Evolutionary conservation across 768 basidiomycete species (phyloP).

Genomic region (Terana coerulea): DNA sequence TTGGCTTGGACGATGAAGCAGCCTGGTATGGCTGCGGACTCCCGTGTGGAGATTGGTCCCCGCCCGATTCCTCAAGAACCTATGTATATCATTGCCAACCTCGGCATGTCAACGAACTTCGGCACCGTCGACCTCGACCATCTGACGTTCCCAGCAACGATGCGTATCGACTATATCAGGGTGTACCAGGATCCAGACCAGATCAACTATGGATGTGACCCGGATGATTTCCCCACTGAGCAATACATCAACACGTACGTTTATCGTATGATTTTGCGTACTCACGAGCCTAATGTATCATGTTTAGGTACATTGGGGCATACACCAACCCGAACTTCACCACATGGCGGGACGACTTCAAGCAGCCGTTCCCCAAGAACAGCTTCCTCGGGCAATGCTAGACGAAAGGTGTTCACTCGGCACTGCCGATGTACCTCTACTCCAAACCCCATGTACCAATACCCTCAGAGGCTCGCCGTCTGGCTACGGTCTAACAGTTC

Average conservation of each 20-base stretch:
- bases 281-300: background rate
- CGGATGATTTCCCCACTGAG: conserved; percentile 65
- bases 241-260: conserved; percentile 71
- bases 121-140: conserved; percentile 51
- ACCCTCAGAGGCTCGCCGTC: background rate
- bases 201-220: conserved; percentile 65
- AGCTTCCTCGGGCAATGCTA: conserved; percentile 40
- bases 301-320: conserved; percentile 53
- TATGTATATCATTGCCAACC: conserved; percentile 60
- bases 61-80: conserved; percentile 81
- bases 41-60: conserved; percentile 54
- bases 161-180: conserved; percentile 80
- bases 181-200: conserved; percentile 57
- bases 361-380: conserved; percentile 49
- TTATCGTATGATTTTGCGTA: background rate
- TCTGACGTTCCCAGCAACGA: conserved; percentile 48
- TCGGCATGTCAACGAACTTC: conserved; percentile 61
- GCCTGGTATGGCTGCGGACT: conserved; percentile 56
- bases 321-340: conserved; percentile 65
- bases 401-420: background rate
- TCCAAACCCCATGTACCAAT: background rate
- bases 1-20: conserved; percentile 68
- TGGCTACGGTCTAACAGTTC: background rate
- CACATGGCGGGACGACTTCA: conserved; percentile 43
- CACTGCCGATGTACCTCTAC: conserved; percentile 5